Evolutionary conservation across 495 filamentous ascomycete genomes (phyloP).

Genomic region (Cetradonia linearis): DNA sequence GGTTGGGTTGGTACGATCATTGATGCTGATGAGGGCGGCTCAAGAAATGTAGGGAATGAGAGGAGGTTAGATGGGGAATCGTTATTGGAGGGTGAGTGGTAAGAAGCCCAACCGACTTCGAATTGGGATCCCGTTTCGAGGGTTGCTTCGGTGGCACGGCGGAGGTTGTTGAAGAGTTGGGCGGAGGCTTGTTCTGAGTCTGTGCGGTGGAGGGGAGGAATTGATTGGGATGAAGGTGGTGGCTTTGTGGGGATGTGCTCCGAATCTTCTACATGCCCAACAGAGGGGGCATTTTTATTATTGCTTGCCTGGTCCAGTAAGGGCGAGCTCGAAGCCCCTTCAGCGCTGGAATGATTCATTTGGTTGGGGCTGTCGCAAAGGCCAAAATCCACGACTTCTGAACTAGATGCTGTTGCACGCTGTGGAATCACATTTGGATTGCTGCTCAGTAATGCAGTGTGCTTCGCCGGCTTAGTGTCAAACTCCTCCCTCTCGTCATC

Average conservation of each 20-base stretch:
- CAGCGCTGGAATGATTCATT: background rate
- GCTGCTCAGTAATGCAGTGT: background rate
- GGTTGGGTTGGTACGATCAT: slow-evolving; percentile 14
- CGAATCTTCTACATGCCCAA: background rate
- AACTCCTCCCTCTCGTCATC: slow-evolving; percentile 9
- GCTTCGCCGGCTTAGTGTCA: slow-evolving; percentile 10
- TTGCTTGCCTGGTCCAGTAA: background rate
- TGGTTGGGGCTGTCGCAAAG: background rate
- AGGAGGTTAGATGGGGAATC: background rate
- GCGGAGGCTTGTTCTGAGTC: slow-evolving; percentile 14
- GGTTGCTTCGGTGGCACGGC: slow-evolving; percentile 8
- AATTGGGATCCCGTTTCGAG: slow-evolving; percentile 25
- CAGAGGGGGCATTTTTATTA: background rate
- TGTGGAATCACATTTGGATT: background rate
- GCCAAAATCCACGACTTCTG: background rate
- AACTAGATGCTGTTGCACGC: background rate
- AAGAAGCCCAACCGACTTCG: slow-evolving; percentile 21
- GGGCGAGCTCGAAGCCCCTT: background rate
- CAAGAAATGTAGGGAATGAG: background rate
- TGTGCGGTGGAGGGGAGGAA: background rate
- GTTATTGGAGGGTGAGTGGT: slow-evolving; percentile 12
- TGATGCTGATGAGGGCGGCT: slow-evolving; percentile 1
- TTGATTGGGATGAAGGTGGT: background rate
- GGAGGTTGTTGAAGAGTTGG: slow-evolving; percentile 15
- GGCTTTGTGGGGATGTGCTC: background rate